Base-by-base conservation (phyloP, 345 rosid species). In the Brassica rapa region DNA sequence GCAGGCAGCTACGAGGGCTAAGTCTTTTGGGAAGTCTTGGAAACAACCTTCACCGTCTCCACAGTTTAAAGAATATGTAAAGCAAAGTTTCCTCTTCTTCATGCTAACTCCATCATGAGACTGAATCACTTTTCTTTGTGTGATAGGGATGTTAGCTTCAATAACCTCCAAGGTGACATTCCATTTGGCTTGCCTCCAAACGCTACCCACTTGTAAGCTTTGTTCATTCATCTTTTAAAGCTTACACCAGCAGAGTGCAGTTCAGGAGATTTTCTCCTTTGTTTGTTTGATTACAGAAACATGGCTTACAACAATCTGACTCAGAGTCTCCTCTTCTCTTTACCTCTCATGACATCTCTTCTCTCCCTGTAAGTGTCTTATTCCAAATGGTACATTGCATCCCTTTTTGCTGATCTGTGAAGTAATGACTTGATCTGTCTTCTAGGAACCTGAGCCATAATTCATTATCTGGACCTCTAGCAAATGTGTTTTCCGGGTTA, bases 361-460 rank as follows among this genome's bases (percentile, higher is more conserved):
- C 80, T 84, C 77, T 88, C 83, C 77, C 82, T 92, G 98, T 92
- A 84, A 74, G 91, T 83, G 71, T 19, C 49, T 71, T 76, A 23
- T 76, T 63, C 25, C 30, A 14, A 71, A 11, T 57, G 66, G 27
- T 62, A 8, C 55, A 11, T 55, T 64, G 49, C 41, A 24, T 32
- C 43, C 64, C 72, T 1, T 9, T 70, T 43, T 51, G 9, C 59
- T 15, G 57, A 15, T 6, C 62, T 53, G 27, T 24, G 6, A 72
- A 15, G 61, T 15, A 55, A 37, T 63, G 59, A 49, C 12, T 16
- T 68, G 62, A 70, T 24, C 49, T 64, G 62, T 80, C 83, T 75
- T 74, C 72, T 85, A 94, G 99, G 87, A 94, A 94, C 78, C 77
- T 94, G 78, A 92, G 97, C 87, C 94, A 86, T 84, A 95, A 94